Evolutionary conservation across 208 protist species (phyloP), one percentile per base, ranked within the genome.

Genomic region (Leptomonas seymouri): DNA sequence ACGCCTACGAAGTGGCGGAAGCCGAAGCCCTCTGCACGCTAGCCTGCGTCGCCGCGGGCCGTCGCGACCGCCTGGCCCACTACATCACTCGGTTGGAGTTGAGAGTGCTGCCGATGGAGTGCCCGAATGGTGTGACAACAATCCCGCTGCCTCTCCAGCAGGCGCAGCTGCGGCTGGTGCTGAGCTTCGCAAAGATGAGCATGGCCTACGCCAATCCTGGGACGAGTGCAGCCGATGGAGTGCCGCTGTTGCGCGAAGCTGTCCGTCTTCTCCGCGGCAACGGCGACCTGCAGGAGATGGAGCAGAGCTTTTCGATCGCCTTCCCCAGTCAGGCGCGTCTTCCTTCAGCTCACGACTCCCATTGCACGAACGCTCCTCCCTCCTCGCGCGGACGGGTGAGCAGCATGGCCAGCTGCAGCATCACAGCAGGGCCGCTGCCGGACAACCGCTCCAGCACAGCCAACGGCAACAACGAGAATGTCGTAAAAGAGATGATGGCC

Each of bases 231-330:
- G 49, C 23, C 46, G 31, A 54, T 54, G 27, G 46, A 57, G 45
- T 80, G 27, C 39, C 21, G 16, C 64, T 74, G 46, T 49, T 80
- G n/a, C 69, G 78, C 48, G 77, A 80, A 41, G 82, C 82, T 25
- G 65, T 79, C n/a, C 53, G 39, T 7, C 82, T 87, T 2, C 74
- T 87, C 23, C 74, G 69, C 41, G 74, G 74, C 23, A 63, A 64
- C 5, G 82, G 71, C 7, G 78, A 87, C 34, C 67, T 78, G 28
- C 74, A 78, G 16, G 82, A 87, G 49, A 79, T 81, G 51, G 78
- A 81, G 34, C 77, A 72, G 53, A 71, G 64, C 60, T 81, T 77
- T 71, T 82, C 74, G 20, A 83, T 67, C 0, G 66, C 80, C 25
- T 62, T 76, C 18, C 67, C 71, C 45, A 66, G 71, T 41, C 67